phyloP scores from a whole-genome alignment of 495 filamentous ascomycete genomes.

The Neurospora sublineolata region DNA sequence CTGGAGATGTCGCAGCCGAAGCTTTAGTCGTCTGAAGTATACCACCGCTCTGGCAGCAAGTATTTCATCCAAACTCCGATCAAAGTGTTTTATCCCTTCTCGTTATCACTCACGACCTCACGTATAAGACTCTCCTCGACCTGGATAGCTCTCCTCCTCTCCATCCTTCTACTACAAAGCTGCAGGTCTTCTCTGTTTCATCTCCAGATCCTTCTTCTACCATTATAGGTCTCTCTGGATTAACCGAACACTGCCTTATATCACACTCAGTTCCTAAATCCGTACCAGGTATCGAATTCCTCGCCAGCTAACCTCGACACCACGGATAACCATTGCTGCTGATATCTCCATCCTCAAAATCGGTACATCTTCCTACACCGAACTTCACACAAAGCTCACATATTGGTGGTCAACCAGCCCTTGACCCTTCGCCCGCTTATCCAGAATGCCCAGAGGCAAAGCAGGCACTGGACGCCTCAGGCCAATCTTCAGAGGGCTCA shows the following conservation, averaged over 20 bases:
- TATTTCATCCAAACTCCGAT: background rate
- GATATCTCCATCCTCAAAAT: too few relatives aligned
- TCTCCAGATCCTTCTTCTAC: background rate
- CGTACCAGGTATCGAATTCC: too few relatives aligned
- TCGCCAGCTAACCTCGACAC: too few relatives aligned
- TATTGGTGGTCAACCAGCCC: too few relatives aligned
- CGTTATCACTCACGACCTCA: background rate
- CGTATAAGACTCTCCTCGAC: background rate
- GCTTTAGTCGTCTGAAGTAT: background rate
- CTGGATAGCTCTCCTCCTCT: background rate
- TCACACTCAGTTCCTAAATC: background rate
- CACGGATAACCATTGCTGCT: too few relatives aligned
- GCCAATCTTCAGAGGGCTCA: slow-evolving; percentile 18
- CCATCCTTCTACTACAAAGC: background rate
- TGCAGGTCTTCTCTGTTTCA: background rate
- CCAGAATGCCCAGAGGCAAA: background rate
- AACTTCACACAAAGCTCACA: too few relatives aligned
- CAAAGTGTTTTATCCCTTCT: too few relatives aligned
- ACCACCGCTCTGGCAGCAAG: background rate
- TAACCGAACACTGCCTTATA: background rate
- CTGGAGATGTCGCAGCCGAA: background rate
- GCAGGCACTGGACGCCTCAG: background rate
- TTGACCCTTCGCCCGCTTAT: too few relatives aligned
- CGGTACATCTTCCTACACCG: too few relatives aligned
- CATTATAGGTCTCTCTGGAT: background rate